Percentiles rank a stretch among this genome's conserved stretches.
Conservation (phyloP, 2,329 filamentous ascomycete genomes). For the Colletotrichum australisinense region DNA sequence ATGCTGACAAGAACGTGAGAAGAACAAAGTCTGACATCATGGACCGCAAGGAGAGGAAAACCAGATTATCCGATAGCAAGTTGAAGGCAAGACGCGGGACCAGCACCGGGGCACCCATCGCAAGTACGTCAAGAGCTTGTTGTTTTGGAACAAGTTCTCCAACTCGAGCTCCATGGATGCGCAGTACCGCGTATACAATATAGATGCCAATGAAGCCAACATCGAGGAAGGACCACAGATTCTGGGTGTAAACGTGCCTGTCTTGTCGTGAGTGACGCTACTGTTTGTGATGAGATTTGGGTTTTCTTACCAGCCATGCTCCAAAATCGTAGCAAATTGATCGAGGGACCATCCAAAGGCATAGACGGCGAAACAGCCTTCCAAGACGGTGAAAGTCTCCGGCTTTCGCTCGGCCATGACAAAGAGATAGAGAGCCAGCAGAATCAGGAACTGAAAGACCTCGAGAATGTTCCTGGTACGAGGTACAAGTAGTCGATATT, state of each 20-base stretch:
- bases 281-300: neutral
- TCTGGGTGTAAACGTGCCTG: slow-evolving; percentile 87
- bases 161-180: slow-evolving; percentile 71
- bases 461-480: slow-evolving; percentile 82
- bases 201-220: slow-evolving; percentile 82
- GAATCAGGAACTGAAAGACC: slow-evolving; percentile 76
- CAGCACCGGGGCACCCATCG: slow-evolving; percentile 81
- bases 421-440: slow-evolving; percentile 76
- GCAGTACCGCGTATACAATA: slow-evolving; percentile 73
- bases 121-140: slow-evolving; percentile 82
- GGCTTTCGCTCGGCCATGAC: slow-evolving; percentile 78
- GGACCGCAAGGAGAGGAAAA: slow-evolving; percentile 82
- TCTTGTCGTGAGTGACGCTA: neutral
- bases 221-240: slow-evolving; percentile 89
- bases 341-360: slow-evolving; percentile 83
- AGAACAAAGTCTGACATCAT: slow-evolving; percentile 91
- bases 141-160: slow-evolving; percentile 62
- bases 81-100: slow-evolving; percentile 86
- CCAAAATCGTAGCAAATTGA: slow-evolving; percentile 80
- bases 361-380: slow-evolving; percentile 78
- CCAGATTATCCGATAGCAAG: slow-evolving; percentile 83
- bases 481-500: slow-evolving; percentile 87
- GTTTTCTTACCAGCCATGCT: slow-evolving; percentile 71
- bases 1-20: slow-evolving; percentile 78
- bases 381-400: slow-evolving; percentile 65